Conservation (phyloP, 306 rosid species). For the Cucumis cinereus region DNA sequence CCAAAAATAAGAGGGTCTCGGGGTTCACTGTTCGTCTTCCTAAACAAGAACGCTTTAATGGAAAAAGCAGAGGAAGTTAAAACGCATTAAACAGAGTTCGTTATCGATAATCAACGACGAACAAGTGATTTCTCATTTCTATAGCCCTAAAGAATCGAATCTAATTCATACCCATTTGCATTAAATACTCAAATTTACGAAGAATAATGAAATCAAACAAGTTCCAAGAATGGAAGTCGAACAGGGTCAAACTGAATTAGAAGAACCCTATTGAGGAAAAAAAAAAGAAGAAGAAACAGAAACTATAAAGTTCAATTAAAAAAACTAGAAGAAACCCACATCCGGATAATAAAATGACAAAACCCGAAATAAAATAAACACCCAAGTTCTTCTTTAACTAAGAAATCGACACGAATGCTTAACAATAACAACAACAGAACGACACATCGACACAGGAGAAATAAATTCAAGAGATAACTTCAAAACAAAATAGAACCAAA, state of each 20-base stretch:
- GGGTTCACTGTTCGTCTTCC: slow-evolving; percentile 46
- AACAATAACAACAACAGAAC: background rate
- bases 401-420: background rate
- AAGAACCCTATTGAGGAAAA: background rate
- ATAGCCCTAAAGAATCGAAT: background rate
- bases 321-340: background rate
- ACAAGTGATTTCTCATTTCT: background rate
- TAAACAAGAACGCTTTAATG: slow-evolving; percentile 52
- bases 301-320: background rate
- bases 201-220: background rate
- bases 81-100: background rate
- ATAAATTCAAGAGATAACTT: background rate
- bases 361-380: background rate
- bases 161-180: background rate
- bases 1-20: slow-evolving; percentile 41
- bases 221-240: background rate
- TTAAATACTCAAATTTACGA: background rate
- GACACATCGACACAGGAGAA: background rate
- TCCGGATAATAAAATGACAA: background rate
- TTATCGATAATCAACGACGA: background rate
- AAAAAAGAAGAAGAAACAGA: background rate
- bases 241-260: background rate
- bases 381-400: background rate
- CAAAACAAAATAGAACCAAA: background rate
- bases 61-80: slow-evolving; percentile 14